These are phyloP conservation scores for Marchantia polymorpha DNA, from an alignment of 225 moss, liverwort and hornwort genomes.

Conservation along the genomic window DNA sequence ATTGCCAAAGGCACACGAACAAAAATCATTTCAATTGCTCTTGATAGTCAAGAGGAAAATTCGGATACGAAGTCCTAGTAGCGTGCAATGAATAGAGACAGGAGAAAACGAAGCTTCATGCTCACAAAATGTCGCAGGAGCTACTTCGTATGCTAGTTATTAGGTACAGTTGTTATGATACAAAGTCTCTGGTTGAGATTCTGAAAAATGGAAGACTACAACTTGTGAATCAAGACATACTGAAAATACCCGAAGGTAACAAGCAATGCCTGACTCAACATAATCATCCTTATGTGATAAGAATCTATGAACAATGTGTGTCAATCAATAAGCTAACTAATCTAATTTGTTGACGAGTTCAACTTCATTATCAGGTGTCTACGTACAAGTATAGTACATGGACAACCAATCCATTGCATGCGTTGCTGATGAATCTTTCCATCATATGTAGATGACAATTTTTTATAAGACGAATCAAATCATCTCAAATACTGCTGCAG, in stretches of 20 bases:
- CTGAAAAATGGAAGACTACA: conserved; percentile 1
- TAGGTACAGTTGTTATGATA: not conserved
- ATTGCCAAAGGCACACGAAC: no score
- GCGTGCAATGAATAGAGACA: no score
- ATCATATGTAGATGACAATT: not conserved
- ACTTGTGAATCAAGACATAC: conserved; percentile 12
- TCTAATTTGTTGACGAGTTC: not conserved
- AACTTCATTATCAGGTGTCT: not conserved
- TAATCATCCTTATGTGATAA: conserved; percentile 12
- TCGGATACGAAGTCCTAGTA: not conserved
- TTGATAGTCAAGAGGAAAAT: not conserved
- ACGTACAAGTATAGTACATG: not conserved
- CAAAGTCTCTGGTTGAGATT: not conserved
- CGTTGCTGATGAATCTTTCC: conserved; percentile 1
- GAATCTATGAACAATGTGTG: conserved; percentile 19
- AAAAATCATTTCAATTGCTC: no score
- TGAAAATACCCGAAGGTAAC: conserved; percentile 14
- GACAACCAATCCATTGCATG: not conserved
- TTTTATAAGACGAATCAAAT: not conserved
- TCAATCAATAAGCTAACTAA: conserved; percentile 11
- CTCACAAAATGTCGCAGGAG: not conserved
- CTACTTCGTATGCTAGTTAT: conserved; percentile 1
- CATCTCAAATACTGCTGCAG: conserved; percentile 3
- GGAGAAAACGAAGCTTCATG: not conserved
- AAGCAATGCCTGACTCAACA: conserved; percentile 13